Conservation (phyloP, 2,329 filamentous ascomycete species). For the Penicillium verrucosum region DNA sequence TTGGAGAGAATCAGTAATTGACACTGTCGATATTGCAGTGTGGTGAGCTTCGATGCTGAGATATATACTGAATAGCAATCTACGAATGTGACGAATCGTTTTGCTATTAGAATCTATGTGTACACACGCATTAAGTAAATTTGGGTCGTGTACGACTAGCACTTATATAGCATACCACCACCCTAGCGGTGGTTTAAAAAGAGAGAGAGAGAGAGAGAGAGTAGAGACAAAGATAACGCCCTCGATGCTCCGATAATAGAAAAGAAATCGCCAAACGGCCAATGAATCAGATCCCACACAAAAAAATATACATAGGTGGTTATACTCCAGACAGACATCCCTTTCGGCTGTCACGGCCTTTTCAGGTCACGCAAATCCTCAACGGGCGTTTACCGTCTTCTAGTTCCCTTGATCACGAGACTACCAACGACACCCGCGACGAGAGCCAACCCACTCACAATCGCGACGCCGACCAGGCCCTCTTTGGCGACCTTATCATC, state of each 20-base stretch:
- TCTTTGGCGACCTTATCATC: slow-evolving; percentile 96
- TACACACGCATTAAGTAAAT: background rate
- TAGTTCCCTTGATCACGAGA: slow-evolving; percentile 73
- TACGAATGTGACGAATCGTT: background rate
- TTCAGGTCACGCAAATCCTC: slow-evolving; percentile 14
- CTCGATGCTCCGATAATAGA: slow-evolving; percentile 13
- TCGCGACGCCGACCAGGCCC: slow-evolving; percentile 88
- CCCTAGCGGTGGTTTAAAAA: background rate
- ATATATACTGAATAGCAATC: background rate
- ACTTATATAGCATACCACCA: background rate
- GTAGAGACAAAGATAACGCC: slow-evolving; percentile 12
- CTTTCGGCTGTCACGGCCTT: slow-evolving; percentile 15
- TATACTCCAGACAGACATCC: slow-evolving; percentile 10
- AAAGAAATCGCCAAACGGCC: slow-evolving; percentile 9
- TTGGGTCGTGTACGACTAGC: background rate
- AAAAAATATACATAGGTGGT: slow-evolving; percentile 9
- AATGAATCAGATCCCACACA: slow-evolving; percentile 3
- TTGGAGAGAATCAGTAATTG: slow-evolving; percentile 29
- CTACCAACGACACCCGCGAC: slow-evolving; percentile 91
- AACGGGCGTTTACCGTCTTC: slow-evolving; percentile 50
- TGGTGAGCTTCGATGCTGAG: background rate
- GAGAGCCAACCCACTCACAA: slow-evolving; percentile 87
- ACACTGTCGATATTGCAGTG: background rate
- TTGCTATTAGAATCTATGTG: background rate
- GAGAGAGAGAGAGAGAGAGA: background rate